Evolutionary conservation across 495 filamentous ascomycete genomes (phyloP).

Genomic region (Penicillium waksmanii): DNA sequence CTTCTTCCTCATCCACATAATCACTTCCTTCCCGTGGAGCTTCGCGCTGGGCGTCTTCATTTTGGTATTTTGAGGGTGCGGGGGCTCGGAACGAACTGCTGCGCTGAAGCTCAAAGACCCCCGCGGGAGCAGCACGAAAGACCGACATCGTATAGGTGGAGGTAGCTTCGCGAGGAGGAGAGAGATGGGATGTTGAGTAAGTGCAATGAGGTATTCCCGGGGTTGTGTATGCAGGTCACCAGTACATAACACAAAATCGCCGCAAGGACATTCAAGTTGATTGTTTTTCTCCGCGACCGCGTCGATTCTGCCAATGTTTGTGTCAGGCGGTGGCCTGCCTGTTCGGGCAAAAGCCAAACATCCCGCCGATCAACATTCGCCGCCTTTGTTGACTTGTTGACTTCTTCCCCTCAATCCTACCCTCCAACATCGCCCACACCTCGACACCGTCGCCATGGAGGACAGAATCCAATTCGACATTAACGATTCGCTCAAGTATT

Average conservation of each 20-base stretch:
- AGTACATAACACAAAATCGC: too few relatives aligned
- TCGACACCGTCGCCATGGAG: constrained; percentile 64
- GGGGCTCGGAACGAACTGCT: constrained; percentile 20
- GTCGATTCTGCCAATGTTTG: constrained; percentile 7
- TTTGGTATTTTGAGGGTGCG: constrained; percentile 24
- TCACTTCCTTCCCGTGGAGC: constrained; percentile 16
- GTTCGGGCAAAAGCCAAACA: constrained; percentile 38
- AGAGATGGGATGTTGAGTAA: background rate
- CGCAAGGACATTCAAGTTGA: background rate
- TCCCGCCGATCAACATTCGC: constrained; percentile 28
- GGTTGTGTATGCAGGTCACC: too few relatives aligned
- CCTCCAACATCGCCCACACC: constrained; percentile 10
- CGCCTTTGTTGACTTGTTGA: constrained; percentile 6
- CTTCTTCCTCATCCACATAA: background rate
- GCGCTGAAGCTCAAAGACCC: constrained; percentile 31
- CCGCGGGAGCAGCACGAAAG: constrained; percentile 28
- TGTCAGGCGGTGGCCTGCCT: constrained; percentile 15
- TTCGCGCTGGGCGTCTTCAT: constrained; percentile 18
- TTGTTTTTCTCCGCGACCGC: constrained; percentile 24
- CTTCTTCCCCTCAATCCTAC: constrained; percentile 16
- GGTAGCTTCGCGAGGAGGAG: background rate
- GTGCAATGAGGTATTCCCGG: background rate
- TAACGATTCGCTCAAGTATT: constrained; percentile 92
- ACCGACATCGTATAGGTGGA: constrained; percentile 32
- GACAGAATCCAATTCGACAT: constrained; percentile 82